These are phyloP conservation scores for Ceratocystis huliohia DNA, from an alignment of 2,329 filamentous ascomycete genomes.

Conservation along the genomic window DNA sequence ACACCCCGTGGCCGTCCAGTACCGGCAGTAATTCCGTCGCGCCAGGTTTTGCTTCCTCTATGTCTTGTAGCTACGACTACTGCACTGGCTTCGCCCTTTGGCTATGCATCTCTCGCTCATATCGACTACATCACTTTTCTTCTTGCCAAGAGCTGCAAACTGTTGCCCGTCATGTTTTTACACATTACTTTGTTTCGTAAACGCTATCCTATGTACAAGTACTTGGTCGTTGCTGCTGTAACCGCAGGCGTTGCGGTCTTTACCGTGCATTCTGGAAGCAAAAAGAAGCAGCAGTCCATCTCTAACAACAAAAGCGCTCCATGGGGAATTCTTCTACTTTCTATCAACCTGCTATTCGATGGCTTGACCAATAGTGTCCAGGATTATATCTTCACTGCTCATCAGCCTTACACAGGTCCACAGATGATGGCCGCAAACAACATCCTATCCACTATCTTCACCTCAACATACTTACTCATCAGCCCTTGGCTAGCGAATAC, in stretches of 20 bases:
- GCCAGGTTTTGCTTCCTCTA: constrained; percentile 62
- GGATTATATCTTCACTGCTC: constrained; percentile 78
- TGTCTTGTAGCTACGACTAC: constrained; percentile 75
- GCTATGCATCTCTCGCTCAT: constrained; percentile 81
- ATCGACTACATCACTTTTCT: constrained; percentile 98
- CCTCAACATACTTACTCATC: constrained; percentile 59
- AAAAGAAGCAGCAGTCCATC: constrained; percentile 34
- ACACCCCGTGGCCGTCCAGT: constrained; percentile 36
- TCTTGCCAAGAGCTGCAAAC: constrained; percentile 93
- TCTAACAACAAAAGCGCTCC: constrained; percentile 40
- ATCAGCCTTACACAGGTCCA: constrained; percentile 71
- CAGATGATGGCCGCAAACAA: constrained; percentile 99
- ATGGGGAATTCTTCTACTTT: constrained; percentile 73
- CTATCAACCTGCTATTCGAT: constrained; percentile 86
- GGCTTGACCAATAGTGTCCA: constrained; percentile 93
- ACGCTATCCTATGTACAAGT: constrained; percentile 90
- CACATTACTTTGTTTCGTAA: constrained; percentile 85
- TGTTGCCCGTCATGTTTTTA: constrained; percentile 95
- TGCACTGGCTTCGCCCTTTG: constrained; percentile 86
- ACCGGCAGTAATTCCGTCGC: constrained; percentile 63
- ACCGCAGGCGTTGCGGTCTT: constrained; percentile 90
- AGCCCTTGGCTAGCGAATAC: constrained; percentile 69
- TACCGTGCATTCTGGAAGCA: constrained; percentile 65
- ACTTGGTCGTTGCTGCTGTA: constrained; percentile 80
- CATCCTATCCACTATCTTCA: constrained; percentile 68